These are phyloP conservation scores for Russula ochroleuca DNA, from an alignment of 768 basidiomycete species.

Conservation along the genomic window DNA sequence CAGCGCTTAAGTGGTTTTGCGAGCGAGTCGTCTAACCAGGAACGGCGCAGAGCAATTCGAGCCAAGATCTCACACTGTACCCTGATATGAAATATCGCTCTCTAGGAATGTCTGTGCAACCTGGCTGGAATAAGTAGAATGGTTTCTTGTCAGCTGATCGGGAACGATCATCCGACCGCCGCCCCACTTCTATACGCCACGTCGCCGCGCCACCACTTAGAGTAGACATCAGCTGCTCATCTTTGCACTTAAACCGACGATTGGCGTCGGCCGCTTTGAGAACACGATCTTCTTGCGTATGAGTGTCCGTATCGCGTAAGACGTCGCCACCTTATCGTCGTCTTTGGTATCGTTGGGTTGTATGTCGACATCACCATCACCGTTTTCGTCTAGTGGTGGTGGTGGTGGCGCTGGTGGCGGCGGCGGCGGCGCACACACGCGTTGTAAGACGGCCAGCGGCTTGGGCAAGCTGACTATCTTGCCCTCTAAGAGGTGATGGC, in stretches of 20 bases:
- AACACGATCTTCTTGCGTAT: conserved; percentile 83
- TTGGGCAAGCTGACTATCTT: conserved; percentile 71
- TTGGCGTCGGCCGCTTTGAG: conserved; percentile 76
- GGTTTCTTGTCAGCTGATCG: neutral
- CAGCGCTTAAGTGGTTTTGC: neutral
- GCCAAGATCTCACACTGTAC: neutral
- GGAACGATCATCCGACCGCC: neutral
- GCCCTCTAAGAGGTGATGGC: conserved; percentile 89
- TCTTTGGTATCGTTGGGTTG: conserved; percentile 28
- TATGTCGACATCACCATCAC: conserved; percentile 26
- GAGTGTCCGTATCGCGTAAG: conserved; percentile 49
- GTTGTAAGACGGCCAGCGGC: conserved; percentile 74
- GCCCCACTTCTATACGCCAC: neutral
- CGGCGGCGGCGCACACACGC: conserved; percentile 31
- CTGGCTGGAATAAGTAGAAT: too few relatives aligned
- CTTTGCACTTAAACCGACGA: conserved; percentile 37
- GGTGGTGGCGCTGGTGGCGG: conserved; percentile 1
- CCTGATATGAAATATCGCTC: neutral
- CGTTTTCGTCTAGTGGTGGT: neutral
- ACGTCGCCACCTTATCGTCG: conserved; percentile 27
- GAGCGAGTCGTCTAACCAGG: too few relatives aligned
- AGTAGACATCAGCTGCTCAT: neutral
- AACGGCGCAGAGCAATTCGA: too few relatives aligned
- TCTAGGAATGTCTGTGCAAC: neutral
- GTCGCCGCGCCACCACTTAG: neutral